Conservation (phyloP, 83 land plant genomes). For the Picea mariana region DNA sequence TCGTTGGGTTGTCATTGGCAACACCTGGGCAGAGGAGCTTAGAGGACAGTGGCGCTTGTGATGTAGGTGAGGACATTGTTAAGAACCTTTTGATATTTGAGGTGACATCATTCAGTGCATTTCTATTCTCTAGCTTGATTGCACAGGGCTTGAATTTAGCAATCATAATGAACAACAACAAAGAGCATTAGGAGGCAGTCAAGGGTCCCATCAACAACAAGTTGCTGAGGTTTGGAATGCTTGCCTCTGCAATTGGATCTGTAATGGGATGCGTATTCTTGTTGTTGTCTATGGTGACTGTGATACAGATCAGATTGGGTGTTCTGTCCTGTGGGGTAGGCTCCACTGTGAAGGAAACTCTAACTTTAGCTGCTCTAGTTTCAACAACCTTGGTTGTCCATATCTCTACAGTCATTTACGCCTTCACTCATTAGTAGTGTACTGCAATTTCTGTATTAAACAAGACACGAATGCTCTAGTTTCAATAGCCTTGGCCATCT, state of each 20-base stretch:
- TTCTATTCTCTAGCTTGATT: constrained; percentile 56
- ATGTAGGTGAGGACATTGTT: constrained; percentile 28
- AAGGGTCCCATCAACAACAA: constrained; percentile 31
- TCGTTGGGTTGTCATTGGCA: constrained; percentile 35
- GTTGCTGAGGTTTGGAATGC: constrained; percentile 50
- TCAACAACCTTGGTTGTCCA: constrained; percentile 23
- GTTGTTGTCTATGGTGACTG: constrained; percentile 39
- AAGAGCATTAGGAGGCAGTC: constrained; percentile 24
- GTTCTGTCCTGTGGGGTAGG: constrained; percentile 36
- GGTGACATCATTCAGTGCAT: constrained; percentile 56
- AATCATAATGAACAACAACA: constrained; percentile 33
- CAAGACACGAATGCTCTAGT: no score
- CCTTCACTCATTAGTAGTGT: no score
- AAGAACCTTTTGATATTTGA: constrained; percentile 26
- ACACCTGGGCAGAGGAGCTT: constrained; percentile 21
- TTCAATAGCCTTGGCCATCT: no score
- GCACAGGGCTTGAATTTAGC: constrained; percentile 68
- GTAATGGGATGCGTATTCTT: constrained; percentile 49
- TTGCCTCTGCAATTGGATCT: constrained; percentile 44
- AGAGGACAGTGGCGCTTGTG: constrained; percentile 28
- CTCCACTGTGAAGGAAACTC: constrained; percentile 29
- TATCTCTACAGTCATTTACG: no score
- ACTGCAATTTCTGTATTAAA: no score
- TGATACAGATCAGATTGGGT: constrained; percentile 49
- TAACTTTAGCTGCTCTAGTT: constrained; percentile 32